These are phyloP conservation scores for Anthracocystis panici-leucophaei DNA, from an alignment of 1,284 basidiomycete genomes.

Conservation along the genomic window DNA sequence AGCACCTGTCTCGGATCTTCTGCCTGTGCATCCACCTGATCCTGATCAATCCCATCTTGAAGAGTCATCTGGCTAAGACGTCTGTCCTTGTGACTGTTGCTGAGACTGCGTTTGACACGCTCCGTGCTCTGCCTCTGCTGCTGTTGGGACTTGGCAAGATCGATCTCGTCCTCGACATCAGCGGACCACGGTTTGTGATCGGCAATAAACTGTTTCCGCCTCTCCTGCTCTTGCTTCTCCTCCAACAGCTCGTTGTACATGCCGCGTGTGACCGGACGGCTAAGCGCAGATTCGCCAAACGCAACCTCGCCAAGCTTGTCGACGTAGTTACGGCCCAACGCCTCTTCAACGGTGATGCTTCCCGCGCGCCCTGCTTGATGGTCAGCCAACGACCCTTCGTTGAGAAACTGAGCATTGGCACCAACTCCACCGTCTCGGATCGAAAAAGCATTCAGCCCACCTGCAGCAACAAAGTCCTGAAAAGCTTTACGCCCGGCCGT, in stretches of 20 bases:
- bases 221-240: constrained; percentile 52
- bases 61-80: constrained; percentile 45
- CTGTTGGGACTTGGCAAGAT: constrained; percentile 10
- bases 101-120: constrained; percentile 25
- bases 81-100: constrained; percentile 30
- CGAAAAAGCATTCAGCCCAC: constrained; percentile 51
- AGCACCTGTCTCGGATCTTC: constrained; percentile 23
- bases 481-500: constrained; percentile 52
- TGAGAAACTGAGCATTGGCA: not conserved
- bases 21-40: constrained; percentile 22
- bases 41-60: constrained; percentile 29
- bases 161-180: constrained; percentile 23
- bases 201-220: constrained; percentile 14
- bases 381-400: constrained; percentile 17
- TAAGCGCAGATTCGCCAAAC: constrained; percentile 58
- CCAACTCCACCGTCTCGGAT: constrained; percentile 27
- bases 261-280: constrained; percentile 54
- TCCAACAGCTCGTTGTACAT: constrained; percentile 56
- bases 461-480: constrained; percentile 56
- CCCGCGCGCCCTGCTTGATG: constrained; percentile 7
- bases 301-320: constrained; percentile 59
- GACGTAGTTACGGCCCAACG: constrained; percentile 53
- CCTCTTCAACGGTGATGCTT: constrained; percentile 46
- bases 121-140: constrained; percentile 11
- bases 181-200: constrained; percentile 38